Evolutionary conservation across 2,329 filamentous ascomycete genomes (phyloP).

Genomic region (Emericellopsis atlantica): DNA sequence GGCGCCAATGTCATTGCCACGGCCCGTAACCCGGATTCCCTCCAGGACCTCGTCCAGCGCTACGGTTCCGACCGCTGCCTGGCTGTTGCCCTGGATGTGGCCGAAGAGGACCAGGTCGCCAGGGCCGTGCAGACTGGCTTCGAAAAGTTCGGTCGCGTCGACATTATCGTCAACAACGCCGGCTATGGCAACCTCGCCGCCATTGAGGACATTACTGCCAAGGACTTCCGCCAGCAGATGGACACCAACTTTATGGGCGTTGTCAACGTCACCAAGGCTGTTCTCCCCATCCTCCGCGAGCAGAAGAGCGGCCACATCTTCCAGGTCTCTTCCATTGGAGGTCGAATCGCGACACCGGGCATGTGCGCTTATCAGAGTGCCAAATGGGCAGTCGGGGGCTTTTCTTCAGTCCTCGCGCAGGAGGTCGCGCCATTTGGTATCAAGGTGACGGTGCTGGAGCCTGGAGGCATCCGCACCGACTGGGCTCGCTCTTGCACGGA

Average conservation of each 20-base stretch:
- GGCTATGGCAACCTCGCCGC: constrained; percentile 41
- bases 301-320: constrained; percentile 20
- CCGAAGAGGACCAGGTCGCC: constrained; percentile 26
- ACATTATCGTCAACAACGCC: constrained; percentile 50
- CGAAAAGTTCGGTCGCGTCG: constrained; percentile 38
- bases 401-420: constrained; percentile 19
- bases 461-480: constrained; percentile 26
- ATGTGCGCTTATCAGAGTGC: constrained; percentile 22
- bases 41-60: constrained; percentile 19
- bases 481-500: constrained; percentile 18
- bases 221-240: constrained; percentile 37
- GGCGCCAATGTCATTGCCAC: constrained; percentile 33
- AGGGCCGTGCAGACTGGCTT: constrained; percentile 20
- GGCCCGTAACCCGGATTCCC: constrained; percentile 20
- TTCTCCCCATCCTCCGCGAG: constrained; percentile 18
- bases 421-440: constrained; percentile 23
- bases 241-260: constrained; percentile 49
- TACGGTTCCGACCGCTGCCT: constrained; percentile 30
- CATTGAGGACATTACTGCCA: constrained; percentile 36
- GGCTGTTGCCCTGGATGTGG: constrained; percentile 38
- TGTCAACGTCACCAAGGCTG: constrained; percentile 34
- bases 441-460: constrained; percentile 23
- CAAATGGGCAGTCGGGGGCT: constrained; percentile 25
- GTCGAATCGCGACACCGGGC: constrained; percentile 17
- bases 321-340: constrained; percentile 25